A percentile compares a stretch with the other conserved stretches of the same genome.
These are phyloP conservation scores for Botrytis byssoidea DNA, from an alignment of 2,329 filamentous ascomycete species.

Conservation along the genomic window DNA sequence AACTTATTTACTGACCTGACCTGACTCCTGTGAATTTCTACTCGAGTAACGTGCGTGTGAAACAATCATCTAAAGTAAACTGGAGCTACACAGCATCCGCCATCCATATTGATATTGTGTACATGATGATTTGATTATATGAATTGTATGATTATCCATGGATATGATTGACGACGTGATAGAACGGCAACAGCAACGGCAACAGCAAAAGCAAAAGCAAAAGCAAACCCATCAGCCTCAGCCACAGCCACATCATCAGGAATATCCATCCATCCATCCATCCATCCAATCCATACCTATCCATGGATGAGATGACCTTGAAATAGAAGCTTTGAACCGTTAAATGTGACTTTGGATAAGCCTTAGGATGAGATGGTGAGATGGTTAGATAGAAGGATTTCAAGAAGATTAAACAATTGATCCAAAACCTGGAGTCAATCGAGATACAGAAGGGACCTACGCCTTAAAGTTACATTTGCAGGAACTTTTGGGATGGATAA, in stretches of 20 bases:
- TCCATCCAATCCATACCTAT: not conserved
- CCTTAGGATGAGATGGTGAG: not conserved
- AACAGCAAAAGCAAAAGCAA: not conserved
- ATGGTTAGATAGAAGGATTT: not conserved
- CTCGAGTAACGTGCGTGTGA: not conserved
- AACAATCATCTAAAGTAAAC: not conserved
- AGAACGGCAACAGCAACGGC: not conserved
- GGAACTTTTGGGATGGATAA: slow-evolving; percentile 10
- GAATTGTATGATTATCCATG: too few relatives aligned
- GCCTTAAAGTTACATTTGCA: slow-evolving; percentile 5
- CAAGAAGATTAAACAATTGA: slow-evolving; percentile 6
- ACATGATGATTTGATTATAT: not conserved
- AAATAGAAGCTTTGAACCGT: slow-evolving; percentile 11
- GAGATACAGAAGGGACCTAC: not conserved
- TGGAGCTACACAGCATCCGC: not conserved
- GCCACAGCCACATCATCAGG: not conserved
- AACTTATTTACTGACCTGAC: not conserved
- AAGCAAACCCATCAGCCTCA: not conserved
- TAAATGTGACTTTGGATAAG: not conserved
- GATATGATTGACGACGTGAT: not conserved
- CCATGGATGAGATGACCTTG: not conserved
- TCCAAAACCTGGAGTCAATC: not conserved
- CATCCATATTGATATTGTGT: not conserved
- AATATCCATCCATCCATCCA: not conserved
- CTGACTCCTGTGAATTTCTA: not conserved